Evolutionary conservation across 2,329 filamentous ascomycete species (phyloP).

Genomic region (Emmonsia crescens): DNA sequence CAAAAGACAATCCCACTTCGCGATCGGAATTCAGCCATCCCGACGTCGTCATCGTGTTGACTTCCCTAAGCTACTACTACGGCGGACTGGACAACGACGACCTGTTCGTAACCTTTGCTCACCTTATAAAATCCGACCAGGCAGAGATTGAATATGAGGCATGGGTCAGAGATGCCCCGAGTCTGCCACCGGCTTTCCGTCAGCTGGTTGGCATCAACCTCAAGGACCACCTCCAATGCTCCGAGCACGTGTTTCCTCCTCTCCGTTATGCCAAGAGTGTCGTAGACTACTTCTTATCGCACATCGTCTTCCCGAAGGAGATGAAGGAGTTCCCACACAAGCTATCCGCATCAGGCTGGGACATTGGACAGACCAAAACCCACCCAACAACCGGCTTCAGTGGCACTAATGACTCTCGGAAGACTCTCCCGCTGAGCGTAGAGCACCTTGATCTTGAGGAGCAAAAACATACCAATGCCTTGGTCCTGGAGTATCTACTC

Average conservation of each 20-base stretch:
- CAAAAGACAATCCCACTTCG: conserved; percentile 47
- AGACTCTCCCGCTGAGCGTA: conserved; percentile 48
- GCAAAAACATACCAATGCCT: conserved; percentile 56
- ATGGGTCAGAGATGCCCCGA: conserved; percentile 22
- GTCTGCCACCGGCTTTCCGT: conserved; percentile 29
- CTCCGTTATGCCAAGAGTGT: conserved; percentile 43
- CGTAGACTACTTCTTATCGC: conserved; percentile 54
- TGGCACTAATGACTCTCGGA: conserved; percentile 54
- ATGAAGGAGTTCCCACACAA: conserved; percentile 54
- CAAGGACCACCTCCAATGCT: conserved; percentile 42
- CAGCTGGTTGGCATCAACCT: conserved; percentile 47
- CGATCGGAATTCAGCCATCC: conserved; percentile 54
- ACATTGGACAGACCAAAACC: conserved; percentile 39
- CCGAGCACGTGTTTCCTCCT: conserved; percentile 40
- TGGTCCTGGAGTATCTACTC: conserved; percentile 52
- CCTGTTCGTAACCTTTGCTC: conserved; percentile 37
- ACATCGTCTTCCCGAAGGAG: conserved; percentile 50
- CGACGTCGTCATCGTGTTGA: conserved; percentile 47
- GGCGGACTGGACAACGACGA: conserved; percentile 43
- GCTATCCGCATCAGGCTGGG: conserved; percentile 57
- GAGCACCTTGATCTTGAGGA: conserved; percentile 44
- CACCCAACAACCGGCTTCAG: conserved; percentile 55
- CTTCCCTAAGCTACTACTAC: conserved; percentile 47
- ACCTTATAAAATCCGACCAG: conserved; percentile 44
- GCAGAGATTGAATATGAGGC: conserved; percentile 38